These are phyloP conservation scores for Yarrowia porcina DNA, from an alignment of 805 yeast genomes.

Conservation along the genomic window DNA sequence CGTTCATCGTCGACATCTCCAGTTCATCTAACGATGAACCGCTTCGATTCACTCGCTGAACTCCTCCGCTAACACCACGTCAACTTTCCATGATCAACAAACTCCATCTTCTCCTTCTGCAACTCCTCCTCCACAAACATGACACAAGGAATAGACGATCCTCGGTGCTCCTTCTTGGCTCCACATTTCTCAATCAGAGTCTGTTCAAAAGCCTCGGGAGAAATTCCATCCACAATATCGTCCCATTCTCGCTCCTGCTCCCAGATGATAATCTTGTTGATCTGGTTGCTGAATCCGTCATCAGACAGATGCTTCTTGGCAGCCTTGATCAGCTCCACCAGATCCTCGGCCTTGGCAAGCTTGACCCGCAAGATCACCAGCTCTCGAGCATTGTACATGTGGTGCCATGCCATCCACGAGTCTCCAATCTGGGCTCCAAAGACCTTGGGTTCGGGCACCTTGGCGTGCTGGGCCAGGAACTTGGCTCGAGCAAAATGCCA, in stretches of 20 bases:
- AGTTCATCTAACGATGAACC: too few species aligned
- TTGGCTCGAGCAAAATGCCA: constrained; percentile 31
- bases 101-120: not conserved
- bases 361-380: constrained; percentile 31
- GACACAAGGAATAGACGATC: not conserved
- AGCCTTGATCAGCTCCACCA: constrained; percentile 35
- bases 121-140: constrained; percentile 13
- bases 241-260: constrained; percentile 22
- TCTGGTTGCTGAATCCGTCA: constrained; percentile 18
- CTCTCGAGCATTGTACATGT: constrained; percentile 30
- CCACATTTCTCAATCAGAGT: not conserved
- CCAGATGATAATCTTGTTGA: constrained; percentile 5
- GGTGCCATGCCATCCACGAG: constrained; percentile 35
- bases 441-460: constrained; percentile 28
- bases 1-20: too few species aligned
- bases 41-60: too few species aligned
- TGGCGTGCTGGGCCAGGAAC: constrained; percentile 29
- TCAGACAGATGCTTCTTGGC: constrained; percentile 34
- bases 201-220: not conserved
- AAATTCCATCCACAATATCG: not conserved
- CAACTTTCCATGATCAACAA: constrained; percentile 21
- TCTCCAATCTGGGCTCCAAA: constrained; percentile 33
- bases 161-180: constrained; percentile 4
- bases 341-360: constrained; percentile 23
- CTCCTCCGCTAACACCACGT: constrained; percentile 13